These are phyloP conservation scores for Tritrichomonas foetus DNA, from an alignment of 208 protist genomes.

Conservation along the genomic window DNA sequence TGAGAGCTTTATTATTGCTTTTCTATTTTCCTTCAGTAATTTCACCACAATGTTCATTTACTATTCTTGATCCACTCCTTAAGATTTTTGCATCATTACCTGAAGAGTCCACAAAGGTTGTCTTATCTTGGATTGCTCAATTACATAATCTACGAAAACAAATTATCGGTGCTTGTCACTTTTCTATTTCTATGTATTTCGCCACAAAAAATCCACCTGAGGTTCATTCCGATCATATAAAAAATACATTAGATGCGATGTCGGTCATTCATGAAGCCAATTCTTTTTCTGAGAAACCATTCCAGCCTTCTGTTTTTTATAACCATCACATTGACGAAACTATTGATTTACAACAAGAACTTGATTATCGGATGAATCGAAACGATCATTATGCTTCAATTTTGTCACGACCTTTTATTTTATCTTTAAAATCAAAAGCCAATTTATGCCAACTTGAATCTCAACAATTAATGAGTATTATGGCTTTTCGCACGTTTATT, in stretches of 20 bases:
- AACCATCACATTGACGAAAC: slow-evolving; percentile 29
- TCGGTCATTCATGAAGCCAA: background rate
- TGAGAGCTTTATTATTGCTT: background rate
- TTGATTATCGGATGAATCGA: background rate
- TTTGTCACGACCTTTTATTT: background rate
- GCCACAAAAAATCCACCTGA: background rate
- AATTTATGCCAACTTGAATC: background rate
- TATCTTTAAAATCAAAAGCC: background rate
- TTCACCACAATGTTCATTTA: background rate
- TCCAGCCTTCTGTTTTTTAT: background rate
- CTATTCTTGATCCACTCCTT: background rate
- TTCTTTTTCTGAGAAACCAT: background rate
- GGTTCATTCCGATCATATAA: background rate
- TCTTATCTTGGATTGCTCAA: background rate
- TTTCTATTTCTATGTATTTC: background rate
- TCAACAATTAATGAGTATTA: background rate
- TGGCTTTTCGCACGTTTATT: background rate
- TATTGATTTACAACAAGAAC: background rate
- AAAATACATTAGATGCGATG: background rate
- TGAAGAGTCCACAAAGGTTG: too few species aligned
- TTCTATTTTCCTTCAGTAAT: background rate
- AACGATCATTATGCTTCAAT: background rate
- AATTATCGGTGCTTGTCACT: background rate
- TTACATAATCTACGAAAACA: background rate
- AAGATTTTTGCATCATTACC: background rate